Percentiles rank a stretch among this genome's conserved stretches.
phyloP scores from a whole-genome alignment of 345 rosid genomes.

The Physaria fendleri region DNA sequence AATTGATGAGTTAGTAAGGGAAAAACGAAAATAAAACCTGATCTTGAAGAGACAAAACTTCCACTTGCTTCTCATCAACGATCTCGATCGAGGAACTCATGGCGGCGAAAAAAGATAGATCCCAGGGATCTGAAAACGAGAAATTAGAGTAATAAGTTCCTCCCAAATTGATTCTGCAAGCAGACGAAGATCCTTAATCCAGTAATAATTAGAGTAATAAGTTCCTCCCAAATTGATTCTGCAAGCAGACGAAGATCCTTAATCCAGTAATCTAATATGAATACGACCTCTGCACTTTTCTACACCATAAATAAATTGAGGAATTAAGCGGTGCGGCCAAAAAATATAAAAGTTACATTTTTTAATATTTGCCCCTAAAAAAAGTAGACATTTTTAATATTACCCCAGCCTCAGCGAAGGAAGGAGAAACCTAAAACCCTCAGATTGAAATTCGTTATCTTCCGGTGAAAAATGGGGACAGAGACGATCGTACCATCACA shows the following conservation, averaged over 20 bases:
- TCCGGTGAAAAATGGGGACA: constrained; percentile 35
- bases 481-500: constrained; percentile 36
- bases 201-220: too few species aligned
- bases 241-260: too few species aligned
- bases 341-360: too few species aligned
- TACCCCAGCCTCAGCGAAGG: not conserved
- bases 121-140: not conserved
- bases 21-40: constrained; percentile 20
- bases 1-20: not conserved
- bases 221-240: too few species aligned
- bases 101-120: constrained; percentile 13
- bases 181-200: constrained; percentile 1
- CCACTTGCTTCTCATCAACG: too few species aligned
- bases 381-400: too few species aligned
- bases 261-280: too few species aligned
- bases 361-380: too few species aligned
- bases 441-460: not conserved
- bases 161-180: not conserved
- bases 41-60: constrained; percentile 15
- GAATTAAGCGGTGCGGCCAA: too few species aligned
- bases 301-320: too few species aligned
- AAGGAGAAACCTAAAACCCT: not conserved
- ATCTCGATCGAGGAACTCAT: too few species aligned
- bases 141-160: not conserved
- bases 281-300: too few species aligned